A percentile compares a stretch with the other conserved stretches of the same genome.
phyloP scores from a whole-genome alignment of 495 filamentous ascomycete species.

The Oidiodendron maius region DNA sequence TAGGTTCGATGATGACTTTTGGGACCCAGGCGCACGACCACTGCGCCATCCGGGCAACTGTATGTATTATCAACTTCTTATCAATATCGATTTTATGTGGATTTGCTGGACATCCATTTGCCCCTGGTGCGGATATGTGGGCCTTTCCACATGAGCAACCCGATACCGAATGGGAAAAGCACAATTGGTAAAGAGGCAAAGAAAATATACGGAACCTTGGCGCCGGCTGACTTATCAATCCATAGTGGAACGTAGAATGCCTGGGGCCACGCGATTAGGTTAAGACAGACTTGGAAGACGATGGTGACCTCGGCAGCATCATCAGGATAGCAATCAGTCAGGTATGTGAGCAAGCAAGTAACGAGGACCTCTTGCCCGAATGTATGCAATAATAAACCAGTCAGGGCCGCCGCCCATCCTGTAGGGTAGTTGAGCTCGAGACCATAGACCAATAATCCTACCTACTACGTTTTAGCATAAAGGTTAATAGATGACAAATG shows the following conservation, averaged over 20 bases:
- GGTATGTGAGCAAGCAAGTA: slow-evolving; percentile 25
- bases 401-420: slow-evolving; percentile 11
- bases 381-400: slow-evolving; percentile 24
- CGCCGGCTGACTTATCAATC: not conserved
- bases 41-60: too few relatives aligned
- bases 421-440: slow-evolving; percentile 11
- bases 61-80: too few relatives aligned
- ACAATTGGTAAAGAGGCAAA: not conserved
- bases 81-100: too few relatives aligned
- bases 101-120: too few relatives aligned
- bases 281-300: not conserved
- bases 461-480: too few relatives aligned
- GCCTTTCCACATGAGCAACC: not conserved
- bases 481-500: too few relatives aligned
- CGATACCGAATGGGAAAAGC: not conserved
- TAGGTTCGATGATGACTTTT: too few relatives aligned
- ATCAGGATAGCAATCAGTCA: not conserved
- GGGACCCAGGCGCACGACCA: too few relatives aligned
- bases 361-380: slow-evolving; percentile 27
- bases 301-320: not conserved
- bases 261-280: not conserved
- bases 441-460: slow-evolving; percentile 20
- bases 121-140: not conserved
- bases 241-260: not conserved
- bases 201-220: not conserved